phyloP scores from a whole-genome alignment of 2,329 filamentous ascomycete species.

The Calonectria naviculata region DNA sequence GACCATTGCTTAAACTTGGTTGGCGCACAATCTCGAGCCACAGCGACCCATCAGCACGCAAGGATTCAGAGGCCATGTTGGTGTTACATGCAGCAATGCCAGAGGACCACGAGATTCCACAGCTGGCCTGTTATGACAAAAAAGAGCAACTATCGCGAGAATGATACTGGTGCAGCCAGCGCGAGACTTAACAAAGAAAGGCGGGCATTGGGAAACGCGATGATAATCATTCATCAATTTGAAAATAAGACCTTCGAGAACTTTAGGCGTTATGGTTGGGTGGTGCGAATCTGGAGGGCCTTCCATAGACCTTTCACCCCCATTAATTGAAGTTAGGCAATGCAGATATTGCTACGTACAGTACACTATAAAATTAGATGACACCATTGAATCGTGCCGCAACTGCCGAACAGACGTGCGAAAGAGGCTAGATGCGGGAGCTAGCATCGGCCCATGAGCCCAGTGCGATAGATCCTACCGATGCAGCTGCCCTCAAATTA shows the following conservation, averaged over 20 bases:
- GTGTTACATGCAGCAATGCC: neutral
- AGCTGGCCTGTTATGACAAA: neutral
- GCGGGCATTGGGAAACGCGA: too few relatives aligned
- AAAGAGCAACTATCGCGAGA: too few relatives aligned
- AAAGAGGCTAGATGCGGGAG: neutral
- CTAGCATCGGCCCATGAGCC: neutral
- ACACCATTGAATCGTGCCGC: neutral
- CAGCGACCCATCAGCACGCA: neutral
- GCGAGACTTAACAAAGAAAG: too few relatives aligned
- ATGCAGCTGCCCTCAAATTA: neutral
- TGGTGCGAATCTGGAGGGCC: too few relatives aligned
- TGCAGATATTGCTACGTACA: neutral
- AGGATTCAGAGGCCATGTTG: neutral
- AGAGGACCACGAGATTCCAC: neutral
- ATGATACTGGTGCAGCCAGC: too few relatives aligned
- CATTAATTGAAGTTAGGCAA: neutral
- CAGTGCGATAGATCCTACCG: neutral
- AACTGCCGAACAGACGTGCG: neutral
- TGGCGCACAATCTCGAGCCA: neutral
- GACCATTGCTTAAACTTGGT: neutral
- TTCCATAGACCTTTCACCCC: too few relatives aligned
- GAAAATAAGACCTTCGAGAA: too few relatives aligned
- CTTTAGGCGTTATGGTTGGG: too few relatives aligned
- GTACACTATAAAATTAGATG: neutral
- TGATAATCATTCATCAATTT: too few relatives aligned